Evolutionary conservation across 352 stramenopile species (phyloP).

Genomic region (Stramenopiles sp.): DNA sequence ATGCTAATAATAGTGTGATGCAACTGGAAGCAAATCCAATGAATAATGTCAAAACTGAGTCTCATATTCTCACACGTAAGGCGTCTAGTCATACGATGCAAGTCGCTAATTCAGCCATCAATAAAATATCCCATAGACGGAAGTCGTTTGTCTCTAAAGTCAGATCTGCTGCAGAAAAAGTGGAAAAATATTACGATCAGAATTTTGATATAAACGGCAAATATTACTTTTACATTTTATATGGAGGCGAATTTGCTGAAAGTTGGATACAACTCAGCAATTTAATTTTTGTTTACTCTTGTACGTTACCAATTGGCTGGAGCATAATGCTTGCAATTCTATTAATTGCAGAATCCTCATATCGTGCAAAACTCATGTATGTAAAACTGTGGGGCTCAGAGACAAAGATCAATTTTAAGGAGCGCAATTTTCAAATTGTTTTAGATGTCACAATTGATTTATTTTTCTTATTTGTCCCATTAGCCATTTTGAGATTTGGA

Average conservation of each 20-base stretch:
- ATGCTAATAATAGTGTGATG: too few species aligned
- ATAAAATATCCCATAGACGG: too few species aligned
- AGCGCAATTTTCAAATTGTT: neutral
- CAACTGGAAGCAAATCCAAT: too few species aligned
- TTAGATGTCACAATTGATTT: neutral
- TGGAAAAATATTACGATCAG: too few species aligned
- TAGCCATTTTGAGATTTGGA: neutral
- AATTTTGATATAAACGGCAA: neutral
- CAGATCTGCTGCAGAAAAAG: too few species aligned
- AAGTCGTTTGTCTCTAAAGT: too few species aligned
- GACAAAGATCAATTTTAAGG: neutral
- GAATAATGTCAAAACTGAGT: too few species aligned
- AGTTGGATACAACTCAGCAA: neutral
- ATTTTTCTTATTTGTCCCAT: neutral
- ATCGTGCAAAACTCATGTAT: neutral
- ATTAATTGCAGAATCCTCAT: neutral
- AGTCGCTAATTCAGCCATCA: too few species aligned
- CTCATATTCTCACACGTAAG: too few species aligned
- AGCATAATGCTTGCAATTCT: neutral
- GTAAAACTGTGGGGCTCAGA: neutral
- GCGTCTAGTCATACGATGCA: too few species aligned
- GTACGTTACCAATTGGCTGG: neutral
- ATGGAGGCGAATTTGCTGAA: neutral
- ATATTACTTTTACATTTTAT: neutral
- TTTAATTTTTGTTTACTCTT: neutral